phyloP scores from a whole-genome alignment of 441 rosid genomes.

The Corymbia citriodora region DNA sequence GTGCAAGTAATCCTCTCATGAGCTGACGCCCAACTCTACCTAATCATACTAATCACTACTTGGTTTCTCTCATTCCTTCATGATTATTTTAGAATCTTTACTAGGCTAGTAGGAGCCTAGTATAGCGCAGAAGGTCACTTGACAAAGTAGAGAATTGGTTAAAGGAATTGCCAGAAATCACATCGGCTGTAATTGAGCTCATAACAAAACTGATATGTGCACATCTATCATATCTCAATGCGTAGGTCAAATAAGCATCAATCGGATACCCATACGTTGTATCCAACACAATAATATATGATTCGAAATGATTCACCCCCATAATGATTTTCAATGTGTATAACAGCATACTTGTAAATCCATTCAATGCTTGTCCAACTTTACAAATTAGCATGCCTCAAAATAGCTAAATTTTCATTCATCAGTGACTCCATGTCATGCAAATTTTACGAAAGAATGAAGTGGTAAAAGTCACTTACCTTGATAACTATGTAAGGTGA shows the following conservation, averaged over 20 bases:
- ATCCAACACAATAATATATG: not conserved
- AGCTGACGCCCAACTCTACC: too few relatives aligned
- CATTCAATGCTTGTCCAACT: not conserved
- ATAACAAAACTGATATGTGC: too few relatives aligned
- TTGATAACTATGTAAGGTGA: too few relatives aligned
- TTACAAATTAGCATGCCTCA: not conserved
- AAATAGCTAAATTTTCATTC: not conserved
- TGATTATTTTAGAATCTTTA: not conserved
- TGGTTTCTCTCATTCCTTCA: not conserved
- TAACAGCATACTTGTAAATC: not conserved
- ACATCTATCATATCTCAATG: too few relatives aligned
- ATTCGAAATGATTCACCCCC: not conserved
- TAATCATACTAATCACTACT: not conserved
- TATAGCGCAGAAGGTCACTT: not conserved
- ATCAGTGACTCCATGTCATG: not conserved
- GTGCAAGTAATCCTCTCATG: too few relatives aligned
- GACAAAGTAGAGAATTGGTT: too few relatives aligned
- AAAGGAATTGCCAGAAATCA: too few relatives aligned
- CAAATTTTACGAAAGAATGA: not conserved
- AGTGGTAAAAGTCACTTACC: not conserved
- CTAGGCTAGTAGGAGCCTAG: not conserved
- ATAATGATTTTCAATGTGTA: not conserved
- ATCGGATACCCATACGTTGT: not conserved
- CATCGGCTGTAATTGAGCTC: too few relatives aligned
- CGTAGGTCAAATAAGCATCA: not conserved